Base-by-base conservation (phyloP, 805 yeast genomes). In the Saccharomycopsis malanga region DNA sequence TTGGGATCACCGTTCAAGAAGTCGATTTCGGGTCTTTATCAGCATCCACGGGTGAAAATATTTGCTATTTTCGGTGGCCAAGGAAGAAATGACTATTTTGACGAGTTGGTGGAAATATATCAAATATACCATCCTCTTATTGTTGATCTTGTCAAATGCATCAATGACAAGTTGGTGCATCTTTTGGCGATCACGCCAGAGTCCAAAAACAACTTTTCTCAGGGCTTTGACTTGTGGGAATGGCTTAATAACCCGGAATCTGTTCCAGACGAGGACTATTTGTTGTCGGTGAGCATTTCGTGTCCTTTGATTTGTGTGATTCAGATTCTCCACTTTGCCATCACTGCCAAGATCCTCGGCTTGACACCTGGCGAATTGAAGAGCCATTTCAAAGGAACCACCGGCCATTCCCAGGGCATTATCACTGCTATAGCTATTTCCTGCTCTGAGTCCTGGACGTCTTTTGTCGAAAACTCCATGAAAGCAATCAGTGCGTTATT, bases 11-110 rank as follows among this genome's bases (percentile, higher is more conserved):
- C 81, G 34, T 69, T 75, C 56, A 65, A 66, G 59, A 68, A 68
- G 54, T 70, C 74, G 53, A 73, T 68, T 44, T 70, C 81, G 21
- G 80, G 83, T 44, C 72, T 91, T 49, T 76, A 76, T n/a, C 61
- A 70, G 44, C 71, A 72, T 49, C 68, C 72, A 36, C 67, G 73
- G 43, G 86, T 89, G 39, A 71, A 73, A 52, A 66, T 89, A 48
- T 79, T 76, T 51, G 95, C 97, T 54, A 80, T 93, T 57, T 93
- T 91, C 60, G 98, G 99, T 64, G 99, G 99, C 61, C 99, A 93
- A 72, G 99, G 99, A 68, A 91, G 87, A 71, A 98, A 93, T 63
- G 97, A 93, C 64, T 93, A 87, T 72, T 93, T 93, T 58, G 96
- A 89, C 64, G 99, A 93, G 72, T 77, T 93, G 63, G 81, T 95